Base-by-base conservation (phyloP, 106 monocot species). In the Amphibolis antarctica region DNA sequence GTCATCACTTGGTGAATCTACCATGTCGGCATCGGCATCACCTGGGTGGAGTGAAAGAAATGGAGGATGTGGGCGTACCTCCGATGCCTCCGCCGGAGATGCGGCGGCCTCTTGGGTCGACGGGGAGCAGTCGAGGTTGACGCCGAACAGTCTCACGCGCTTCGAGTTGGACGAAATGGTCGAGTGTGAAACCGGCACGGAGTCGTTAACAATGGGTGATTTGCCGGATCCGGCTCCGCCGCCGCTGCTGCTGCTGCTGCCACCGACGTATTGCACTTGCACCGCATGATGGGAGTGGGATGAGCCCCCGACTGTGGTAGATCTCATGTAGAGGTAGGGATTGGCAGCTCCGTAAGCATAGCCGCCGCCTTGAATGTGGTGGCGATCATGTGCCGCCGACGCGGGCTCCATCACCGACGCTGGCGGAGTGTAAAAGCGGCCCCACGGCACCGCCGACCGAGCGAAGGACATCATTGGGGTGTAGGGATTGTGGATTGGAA, bases 401-500 rank as follows among this genome's bases (percentile, higher is more conserved):
- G 27, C 52, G 25, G n/a, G 25, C 36, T 2, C 7, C 36, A 36
- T 36, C 36, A 7, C 7, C 36, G 36, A 36, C 7, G 36, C 49
- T 0, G 70, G 43, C 10, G 51, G 71, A 15, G 67, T 10, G 53
- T n/a, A 50, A 27, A 67, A 52, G 14, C 74, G 47, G 52, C 61
- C 29, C 55, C 55, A 43, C 11, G 60, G 53, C 24, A 44, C 44
- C 19, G 25, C 65, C 1, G 50, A 31, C 24, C 30, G 58, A 13
- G 59, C 12, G 59, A 67, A 74, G 9, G 75, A 52, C 31, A 68
- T 5, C 27, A 69, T 15, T n/a, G 62, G 55, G 19, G 7, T 36
- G 60, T 61, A 61, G n/a, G n/a, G n/a, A 4, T 61, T 36, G 10
- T 60, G 60, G 10, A 43, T 42, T 12, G 60, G 60, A 22, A 42